Base-by-base conservation (phyloP, 2,329 filamentous ascomycete species). In the Lachnellula suecica region DNA sequence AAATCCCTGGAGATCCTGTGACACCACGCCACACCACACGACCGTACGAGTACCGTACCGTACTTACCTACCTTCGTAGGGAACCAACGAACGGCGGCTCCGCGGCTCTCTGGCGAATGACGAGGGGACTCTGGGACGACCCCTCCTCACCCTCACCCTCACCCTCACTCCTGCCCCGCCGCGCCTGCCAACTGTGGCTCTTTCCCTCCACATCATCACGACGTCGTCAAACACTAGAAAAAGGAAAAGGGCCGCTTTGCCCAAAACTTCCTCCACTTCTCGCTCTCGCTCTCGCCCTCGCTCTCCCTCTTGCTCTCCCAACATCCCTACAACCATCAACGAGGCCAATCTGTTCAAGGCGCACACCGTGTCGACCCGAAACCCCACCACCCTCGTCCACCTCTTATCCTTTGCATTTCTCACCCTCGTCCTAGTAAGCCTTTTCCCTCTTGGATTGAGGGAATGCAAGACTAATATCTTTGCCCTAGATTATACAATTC, bases 401-500 rank as follows among this genome's bases (percentile, higher is more conserved):
- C 59, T 71, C 56, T 63, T 64, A 53, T 69, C 64, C 25, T 54
- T 66, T 44, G 63, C 57, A 23, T 55, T 67, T 29, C 50, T 70
- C 11, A 59, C 64, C 35, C 10, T 68, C 20, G 61, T 68, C 45
- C 49, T 71, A 27, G 65, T 67, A 54, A 54, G 64, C 58, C 23
- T 24, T 49, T 52, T 46, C 55, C 51, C 40, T 44, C 55, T 53
- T 52, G 17, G 35, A 29, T 37, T 19, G 29, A 27, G 29, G 31
- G 9, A 13, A 34, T 51, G 11, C n/a, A 19, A 42, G 27, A 48
- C 41, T 38, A 19, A 27, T 44, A 44, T 48, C 43, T 41, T 3
- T 44, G 38, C 51, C 56, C 58, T 53, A 82, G 79, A 69, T 77
- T 62, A 68, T 74, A 58, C 81, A 82, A 66, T 74, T 82, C 61